These are phyloP conservation scores for Pestalotiopsis sp. DNA, from an alignment of 2,329 filamentous ascomycete genomes.

Conservation along the genomic window DNA sequence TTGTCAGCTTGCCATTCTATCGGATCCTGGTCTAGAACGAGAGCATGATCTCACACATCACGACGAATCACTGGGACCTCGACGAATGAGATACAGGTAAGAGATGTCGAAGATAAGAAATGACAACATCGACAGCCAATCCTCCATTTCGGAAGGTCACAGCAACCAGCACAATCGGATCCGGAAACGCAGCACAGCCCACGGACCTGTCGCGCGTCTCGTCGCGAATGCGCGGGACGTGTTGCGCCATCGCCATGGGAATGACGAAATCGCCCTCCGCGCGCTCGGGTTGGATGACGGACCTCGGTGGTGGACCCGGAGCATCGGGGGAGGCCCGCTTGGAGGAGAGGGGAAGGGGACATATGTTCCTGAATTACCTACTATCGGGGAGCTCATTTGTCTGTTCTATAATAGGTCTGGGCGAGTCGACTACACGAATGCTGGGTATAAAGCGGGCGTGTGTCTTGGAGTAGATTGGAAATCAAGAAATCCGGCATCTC, in stretches of 20 bases:
- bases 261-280: constrained; percentile 6
- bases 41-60: too few relatives aligned
- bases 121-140: not conserved
- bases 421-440: not conserved
- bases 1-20: too few relatives aligned
- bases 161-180: not conserved
- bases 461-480: not conserved
- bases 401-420: not conserved
- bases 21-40: too few relatives aligned
- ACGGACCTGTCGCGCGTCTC: not conserved
- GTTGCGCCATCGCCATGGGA: constrained; percentile 3
- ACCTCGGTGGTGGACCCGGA: constrained; percentile 3
- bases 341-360: not conserved
- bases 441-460: not conserved
- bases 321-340: constrained; percentile 2
- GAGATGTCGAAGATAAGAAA: not conserved
- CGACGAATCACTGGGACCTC: too few relatives aligned
- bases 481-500: not conserved
- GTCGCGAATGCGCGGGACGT: not conserved
- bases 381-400: not conserved
- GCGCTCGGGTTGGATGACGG: constrained; percentile 4
- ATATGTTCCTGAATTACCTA: not conserved
- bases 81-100: too few relatives aligned
- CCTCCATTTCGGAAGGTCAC: not conserved
- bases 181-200: not conserved